Conservation (phyloP, 2,329 filamentous ascomycete species). For the Akanthomyces uredinophilus region DNA sequence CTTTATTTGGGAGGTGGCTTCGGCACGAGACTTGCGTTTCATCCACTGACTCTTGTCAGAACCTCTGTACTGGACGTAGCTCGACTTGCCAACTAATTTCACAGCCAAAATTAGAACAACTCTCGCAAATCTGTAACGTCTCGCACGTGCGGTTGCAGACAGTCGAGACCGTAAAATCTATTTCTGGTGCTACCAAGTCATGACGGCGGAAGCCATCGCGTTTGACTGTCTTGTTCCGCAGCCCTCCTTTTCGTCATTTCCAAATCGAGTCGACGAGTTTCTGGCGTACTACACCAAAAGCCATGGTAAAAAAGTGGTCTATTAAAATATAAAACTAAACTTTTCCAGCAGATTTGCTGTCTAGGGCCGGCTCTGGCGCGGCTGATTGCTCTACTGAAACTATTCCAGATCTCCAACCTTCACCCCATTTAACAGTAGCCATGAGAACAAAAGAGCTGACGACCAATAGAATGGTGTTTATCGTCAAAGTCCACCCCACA, state of each 20-base stretch:
- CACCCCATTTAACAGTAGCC: conserved; percentile 35
- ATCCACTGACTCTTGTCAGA: not conserved
- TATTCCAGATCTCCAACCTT: conserved; percentile 34
- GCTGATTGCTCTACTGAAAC: conserved; percentile 20
- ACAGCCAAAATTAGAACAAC: not conserved
- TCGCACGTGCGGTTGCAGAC: not conserved
- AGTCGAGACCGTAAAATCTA: not conserved
- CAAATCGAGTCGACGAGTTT: not conserved
- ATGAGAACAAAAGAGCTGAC: conserved; percentile 32
- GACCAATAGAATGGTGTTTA: conserved; percentile 39
- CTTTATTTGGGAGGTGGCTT: not conserved
- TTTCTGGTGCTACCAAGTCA: not conserved
- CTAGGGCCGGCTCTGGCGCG: not conserved
- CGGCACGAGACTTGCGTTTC: conserved; percentile 3
- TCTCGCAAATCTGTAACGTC: not conserved
- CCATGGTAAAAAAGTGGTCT: not conserved
- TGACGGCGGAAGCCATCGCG: not conserved
- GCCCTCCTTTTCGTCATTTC: no score
- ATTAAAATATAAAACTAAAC: not conserved
- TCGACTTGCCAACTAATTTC: not conserved
- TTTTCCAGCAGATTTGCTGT: not conserved
- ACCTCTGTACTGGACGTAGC: not conserved
- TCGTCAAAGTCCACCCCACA: conserved; percentile 76
- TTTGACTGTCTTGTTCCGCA: not conserved
- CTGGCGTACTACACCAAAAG: no score